Base-by-base conservation (phyloP, 2,329 filamentous ascomycete species). In the Byssochlamys sp. region DNA sequence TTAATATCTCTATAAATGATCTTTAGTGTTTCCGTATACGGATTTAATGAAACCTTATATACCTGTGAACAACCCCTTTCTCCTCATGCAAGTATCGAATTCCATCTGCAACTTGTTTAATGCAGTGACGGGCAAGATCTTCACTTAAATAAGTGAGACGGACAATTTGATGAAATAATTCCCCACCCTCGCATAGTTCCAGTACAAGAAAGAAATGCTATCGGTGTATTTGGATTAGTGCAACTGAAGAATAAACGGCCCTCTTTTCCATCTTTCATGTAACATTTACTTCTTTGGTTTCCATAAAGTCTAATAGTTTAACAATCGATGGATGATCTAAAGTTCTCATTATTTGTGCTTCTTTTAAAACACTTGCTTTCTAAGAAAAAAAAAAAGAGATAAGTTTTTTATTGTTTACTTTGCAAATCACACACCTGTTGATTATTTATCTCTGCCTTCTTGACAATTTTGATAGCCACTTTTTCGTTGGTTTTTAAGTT, bases 141-240 rank as follows among this genome's bases (percentile, higher is more conserved):
- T 99, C 94, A 77, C 92, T 97, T 71, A 99, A 97, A 73, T 97
- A 99, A 12, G 94, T 99, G 71, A 99, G 84, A 63, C 92, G 88
- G 55, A 99, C 94, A 66, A 99, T 97, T 72, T 97, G 92, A 73
- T 99, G 94, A 80, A 99, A 99, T 9, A 99, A 80, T 76, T 99
- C 94, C 69, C 94, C 94, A 59, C 94, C 94, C 0, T 91, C 91
- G 58, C 92, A 95, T 50, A 97, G 82, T 75, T 99, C 94, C 48
- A 99, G 84, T 50, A 99, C 86, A 65, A 99, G 96, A 77, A 95
- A 99, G 76, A 97, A 97, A 72, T 96, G 96, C 73, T 97, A 91
- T 58, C 84, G 83, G n/a, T n/a, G n/a, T n/a, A n/a, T n/a, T n/a
- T n/a, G n/a, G n/a, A n/a, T n/a, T n/a, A n/a, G n/a, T n/a, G n/a